Conservation (phyloP, 176 grass and related monocot species). For the Aegilops speltoides region DNA sequence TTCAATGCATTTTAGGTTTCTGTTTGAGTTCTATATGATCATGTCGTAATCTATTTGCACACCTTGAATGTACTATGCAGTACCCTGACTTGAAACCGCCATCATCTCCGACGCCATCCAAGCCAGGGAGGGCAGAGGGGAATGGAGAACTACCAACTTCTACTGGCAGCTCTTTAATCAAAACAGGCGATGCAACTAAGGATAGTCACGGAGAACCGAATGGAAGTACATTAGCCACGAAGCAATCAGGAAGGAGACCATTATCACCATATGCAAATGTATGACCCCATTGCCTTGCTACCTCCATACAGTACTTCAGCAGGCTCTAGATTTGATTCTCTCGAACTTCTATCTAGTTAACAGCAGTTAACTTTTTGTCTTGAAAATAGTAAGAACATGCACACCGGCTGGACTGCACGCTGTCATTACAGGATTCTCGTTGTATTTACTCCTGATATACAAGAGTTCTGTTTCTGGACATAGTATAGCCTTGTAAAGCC, state of each 20-base stretch:
- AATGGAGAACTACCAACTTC: conserved; percentile 28
- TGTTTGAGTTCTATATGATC: background rate
- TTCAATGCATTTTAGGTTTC: background rate
- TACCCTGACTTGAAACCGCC: conserved; percentile 59
- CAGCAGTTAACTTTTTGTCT: background rate
- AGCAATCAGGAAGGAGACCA: conserved; percentile 18
- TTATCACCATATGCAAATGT: conserved; percentile 66
- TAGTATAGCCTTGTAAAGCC: background rate
- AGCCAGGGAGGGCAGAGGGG: conserved; percentile 13
- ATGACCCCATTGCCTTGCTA: conserved; percentile 24
- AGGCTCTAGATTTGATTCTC: background rate
- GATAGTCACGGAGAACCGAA: conserved; percentile 18
- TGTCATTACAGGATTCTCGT: background rate
- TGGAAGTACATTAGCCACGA: conserved; percentile 24
- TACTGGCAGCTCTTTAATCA: conserved; percentile 17
- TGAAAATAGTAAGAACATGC: background rate
- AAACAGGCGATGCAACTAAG: background rate
- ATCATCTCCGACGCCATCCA: conserved; percentile 47
- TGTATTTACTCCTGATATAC: background rate
- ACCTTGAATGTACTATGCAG: conserved; percentile 36
- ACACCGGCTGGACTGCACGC: background rate
- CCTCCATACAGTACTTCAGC: background rate
- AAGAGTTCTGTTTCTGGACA: background rate
- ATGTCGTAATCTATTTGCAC: background rate
- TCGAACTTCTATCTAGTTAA: background rate